Evolutionary conservation across 371 early-diverging fungal genomes (phyloP), one percentile per base, ranked within the genome.

Genomic region (Mortierella sp.): DNA sequence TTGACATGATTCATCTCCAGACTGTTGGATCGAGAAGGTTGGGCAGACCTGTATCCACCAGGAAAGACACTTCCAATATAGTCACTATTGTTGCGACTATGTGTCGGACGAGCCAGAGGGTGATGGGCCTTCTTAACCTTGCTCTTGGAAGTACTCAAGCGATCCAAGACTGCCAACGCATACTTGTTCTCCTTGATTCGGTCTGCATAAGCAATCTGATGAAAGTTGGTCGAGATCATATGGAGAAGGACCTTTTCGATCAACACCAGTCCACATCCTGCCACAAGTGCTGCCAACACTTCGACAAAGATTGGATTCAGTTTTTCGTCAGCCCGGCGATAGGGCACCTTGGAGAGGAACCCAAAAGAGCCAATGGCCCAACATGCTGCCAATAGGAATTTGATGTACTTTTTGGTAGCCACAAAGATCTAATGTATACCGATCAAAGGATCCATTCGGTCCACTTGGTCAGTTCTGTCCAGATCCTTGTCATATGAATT

Each of bases 171-270:
- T 6, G 68, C 48, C 9, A 87, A 68, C 7, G 85, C 82, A 64
- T 84, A 76, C 68, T 88, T 85, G 72, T 84, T 89, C 65, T 87
- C 88, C 4, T 59, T 50, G 29, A 89, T 68, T 52, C 89, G 83
- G 23, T 89, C 89, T 19, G 82, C 74, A 59, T 83, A 89, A 3
- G 89, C 89, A 12, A 81, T 81, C 48, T 84, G 83, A 69, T 89
- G 88, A 57, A 89, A 89, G 30, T 83, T 85, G 51, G 84, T 81
- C 47, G 86, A 72, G 62, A 77, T 77, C 30, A 68, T 55, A 19
- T 77, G 79, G 23, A 77, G 57, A 1, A 68, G 62, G 56, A 77
- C 64, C 66, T 77, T 77, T 50, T 77, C 79, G 4, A 69, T 4
- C 21, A 77, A 64, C 18, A 77, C 56, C 47, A 77, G 45, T 2